Percentiles rank a stretch among this genome's conserved stretches.
Evolutionary conservation across 495 filamentous ascomycete genomes (phyloP).

Genomic region (Neohortaea acidophila): DNA sequence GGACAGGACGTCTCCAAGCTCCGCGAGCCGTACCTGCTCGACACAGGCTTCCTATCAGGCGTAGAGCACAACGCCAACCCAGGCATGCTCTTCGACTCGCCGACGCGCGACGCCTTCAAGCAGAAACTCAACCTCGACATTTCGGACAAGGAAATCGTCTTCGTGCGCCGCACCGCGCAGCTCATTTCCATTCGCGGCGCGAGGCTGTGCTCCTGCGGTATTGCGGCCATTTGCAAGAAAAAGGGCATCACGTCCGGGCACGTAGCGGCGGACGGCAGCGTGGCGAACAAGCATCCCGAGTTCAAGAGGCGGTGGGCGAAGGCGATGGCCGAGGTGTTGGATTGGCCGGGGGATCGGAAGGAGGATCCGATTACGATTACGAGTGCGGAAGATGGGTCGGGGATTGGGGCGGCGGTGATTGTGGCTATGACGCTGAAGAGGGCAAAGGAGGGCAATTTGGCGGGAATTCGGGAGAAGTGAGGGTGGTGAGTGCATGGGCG

Average conservation of each 20-base stretch:
- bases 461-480: conserved; percentile 10
- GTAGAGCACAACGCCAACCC: conserved; percentile 3
- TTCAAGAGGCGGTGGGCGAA: conserved; percentile 15
- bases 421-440: conserved; percentile 18
- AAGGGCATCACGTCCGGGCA: conserved; percentile 7
- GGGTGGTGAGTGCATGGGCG: too few species aligned
- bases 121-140: background rate
- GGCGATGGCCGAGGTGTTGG: conserved; percentile 18
- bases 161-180: conserved; percentile 3
- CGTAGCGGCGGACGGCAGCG: conserved; percentile 9
- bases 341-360: conserved; percentile 13
- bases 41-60: conserved; percentile 8
- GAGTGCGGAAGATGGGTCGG: conserved; percentile 18
- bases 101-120: background rate
- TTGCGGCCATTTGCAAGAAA: conserved; percentile 7
- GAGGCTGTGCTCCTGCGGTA: conserved; percentile 9
- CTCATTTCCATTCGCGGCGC: conserved; percentile 4
- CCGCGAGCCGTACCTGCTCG: conserved; percentile 1
- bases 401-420: conserved; percentile 21
- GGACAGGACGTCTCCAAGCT: conserved; percentile 7
- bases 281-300: conserved; percentile 12
- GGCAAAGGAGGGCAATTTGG: conserved; percentile 13
- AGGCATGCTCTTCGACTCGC: background rate
- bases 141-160: conserved; percentile 1
- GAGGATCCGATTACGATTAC: conserved; percentile 18